Evolutionary conservation across 805 yeast genomes (phyloP).

Genomic region (Hanseniaspora pseudoguilliermondii): DNA sequence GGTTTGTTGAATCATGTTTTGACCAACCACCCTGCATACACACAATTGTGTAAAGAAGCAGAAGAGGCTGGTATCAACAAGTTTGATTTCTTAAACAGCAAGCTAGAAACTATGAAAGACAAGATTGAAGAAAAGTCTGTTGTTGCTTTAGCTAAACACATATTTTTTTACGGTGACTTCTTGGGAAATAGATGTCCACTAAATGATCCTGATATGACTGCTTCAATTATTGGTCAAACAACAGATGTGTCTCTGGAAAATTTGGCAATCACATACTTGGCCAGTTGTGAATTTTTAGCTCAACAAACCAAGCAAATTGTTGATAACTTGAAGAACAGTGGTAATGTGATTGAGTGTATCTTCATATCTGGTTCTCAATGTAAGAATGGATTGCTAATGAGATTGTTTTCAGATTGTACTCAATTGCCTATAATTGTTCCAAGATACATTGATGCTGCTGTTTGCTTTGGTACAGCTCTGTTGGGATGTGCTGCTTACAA

Average conservation of each 20-base stretch:
- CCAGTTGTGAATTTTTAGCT: slow-evolving; percentile 93
- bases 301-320: slow-evolving; percentile 94
- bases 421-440: slow-evolving; percentile 88
- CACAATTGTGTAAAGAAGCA: slow-evolving; percentile 54
- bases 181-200: slow-evolving; percentile 97
- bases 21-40: slow-evolving; percentile 76
- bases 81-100: slow-evolving; percentile 71
- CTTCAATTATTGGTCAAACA: slow-evolving; percentile 80
- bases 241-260: slow-evolving; percentile 82
- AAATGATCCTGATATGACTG: slow-evolving; percentile 88
- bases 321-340: slow-evolving; percentile 66
- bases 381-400: slow-evolving; percentile 77
- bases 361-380: slow-evolving; percentile 96
- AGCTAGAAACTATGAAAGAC: slow-evolving; percentile 51
- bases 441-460: slow-evolving; percentile 90
- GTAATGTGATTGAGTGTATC: slow-evolving; percentile 62
- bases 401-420: slow-evolving; percentile 83
- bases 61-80: slow-evolving; percentile 57
- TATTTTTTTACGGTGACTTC: slow-evolving; percentile 89
- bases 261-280: slow-evolving; percentile 74
- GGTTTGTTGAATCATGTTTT: slow-evolving; percentile 81
- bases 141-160: slow-evolving; percentile 66
- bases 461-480: slow-evolving; percentile 89
- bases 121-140: slow-evolving; percentile 54
- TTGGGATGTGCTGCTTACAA: slow-evolving; percentile 90